phyloP scores from a whole-genome alignment of 2,329 filamentous ascomycete species.

The Aphanocladium album region DNA sequence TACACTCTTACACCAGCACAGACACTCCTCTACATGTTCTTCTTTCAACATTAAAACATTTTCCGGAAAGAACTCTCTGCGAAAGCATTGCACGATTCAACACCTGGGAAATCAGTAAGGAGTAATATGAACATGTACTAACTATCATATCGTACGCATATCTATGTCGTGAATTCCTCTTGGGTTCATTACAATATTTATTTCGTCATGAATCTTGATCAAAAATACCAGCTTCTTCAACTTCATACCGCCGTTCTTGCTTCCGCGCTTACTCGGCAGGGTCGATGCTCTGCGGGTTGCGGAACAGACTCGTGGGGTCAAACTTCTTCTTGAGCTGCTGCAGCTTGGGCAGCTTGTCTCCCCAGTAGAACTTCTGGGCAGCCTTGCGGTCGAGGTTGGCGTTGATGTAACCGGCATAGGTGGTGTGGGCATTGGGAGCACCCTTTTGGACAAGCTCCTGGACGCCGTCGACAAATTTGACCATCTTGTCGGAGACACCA shows the following conservation, averaged over 20 bases:
- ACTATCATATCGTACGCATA: not conserved
- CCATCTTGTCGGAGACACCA: slow-evolving; percentile 40
- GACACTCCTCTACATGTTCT: too few species aligned
- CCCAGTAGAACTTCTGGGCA: slow-evolving; percentile 52
- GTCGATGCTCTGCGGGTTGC: slow-evolving; percentile 54
- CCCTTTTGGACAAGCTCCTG: slow-evolving; percentile 38
- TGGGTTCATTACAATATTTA: not conserved
- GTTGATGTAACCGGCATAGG: slow-evolving; percentile 62
- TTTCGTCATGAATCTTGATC: too few species aligned
- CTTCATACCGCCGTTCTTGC: too few species aligned
- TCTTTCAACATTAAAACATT: too few species aligned
- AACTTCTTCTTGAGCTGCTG: slow-evolving; percentile 45
- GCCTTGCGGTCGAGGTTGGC: slow-evolving; percentile 35
- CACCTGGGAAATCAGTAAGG: not conserved
- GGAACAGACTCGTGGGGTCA: slow-evolving; percentile 52
- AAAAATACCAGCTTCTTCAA: not conserved
- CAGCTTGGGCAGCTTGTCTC: slow-evolving; percentile 43
- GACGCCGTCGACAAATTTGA: slow-evolving; percentile 47
- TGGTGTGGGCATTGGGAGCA: slow-evolving; percentile 37
- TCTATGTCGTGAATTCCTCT: not conserved
- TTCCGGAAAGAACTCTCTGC: too few species aligned
- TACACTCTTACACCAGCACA: too few species aligned
- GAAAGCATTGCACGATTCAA: too few species aligned
- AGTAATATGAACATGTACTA: not conserved
- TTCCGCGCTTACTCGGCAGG: slow-evolving; percentile 16